Base-by-base conservation (phyloP, 1,139 yeast genomes). In the Barnettozyma hawaiiensis region DNA sequence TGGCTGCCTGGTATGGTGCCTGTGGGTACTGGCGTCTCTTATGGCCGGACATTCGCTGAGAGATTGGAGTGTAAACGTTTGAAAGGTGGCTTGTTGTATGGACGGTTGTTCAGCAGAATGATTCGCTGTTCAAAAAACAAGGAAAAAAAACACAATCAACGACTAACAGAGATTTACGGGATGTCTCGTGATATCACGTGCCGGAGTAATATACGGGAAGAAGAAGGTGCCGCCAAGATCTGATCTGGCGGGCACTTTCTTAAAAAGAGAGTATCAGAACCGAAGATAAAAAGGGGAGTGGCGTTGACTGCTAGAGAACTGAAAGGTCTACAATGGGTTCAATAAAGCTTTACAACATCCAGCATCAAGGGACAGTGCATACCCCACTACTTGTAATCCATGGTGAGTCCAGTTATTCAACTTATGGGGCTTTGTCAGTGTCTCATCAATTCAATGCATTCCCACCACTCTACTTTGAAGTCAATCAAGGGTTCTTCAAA, bases 401-500 rank as follows among this genome's bases (percentile, higher is more conserved):
- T 49, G 80, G 78, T 1, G 64, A 59, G 36, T 60, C 66, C 12
- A 42, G 59, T 1, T 48, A 39, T 3, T 37, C 57, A 1, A 35
- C 47, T 2, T 54, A 64, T 9, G 70, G 71, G 3, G 40, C 65
- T 19, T 49, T 76, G n/a, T 64, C 71, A 3, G 76, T 75, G 3
- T 58, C 61, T 41, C 70, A 66, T 45, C 66, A 75, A 51, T 61
- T 65, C 23, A 69, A 70, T 48, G 73, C 73, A 29, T 84, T 77
- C 48, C 95, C 96, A 0, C 76, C 89, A 0, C 82, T 79, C 54
- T 67, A 73, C 43, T 84, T 74, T 57, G 95, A 90, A 47, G 76
- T 89, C 9, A 77, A 80, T 44, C 68, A 75, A 35, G 80, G 83
- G 2, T 72, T 73, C 47, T 92, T 89, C 70, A 90, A 87, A 59